Evolutionary conservation across 2,329 filamentous ascomycete genomes (phyloP).

Genomic region (Penicillium palitans): DNA sequence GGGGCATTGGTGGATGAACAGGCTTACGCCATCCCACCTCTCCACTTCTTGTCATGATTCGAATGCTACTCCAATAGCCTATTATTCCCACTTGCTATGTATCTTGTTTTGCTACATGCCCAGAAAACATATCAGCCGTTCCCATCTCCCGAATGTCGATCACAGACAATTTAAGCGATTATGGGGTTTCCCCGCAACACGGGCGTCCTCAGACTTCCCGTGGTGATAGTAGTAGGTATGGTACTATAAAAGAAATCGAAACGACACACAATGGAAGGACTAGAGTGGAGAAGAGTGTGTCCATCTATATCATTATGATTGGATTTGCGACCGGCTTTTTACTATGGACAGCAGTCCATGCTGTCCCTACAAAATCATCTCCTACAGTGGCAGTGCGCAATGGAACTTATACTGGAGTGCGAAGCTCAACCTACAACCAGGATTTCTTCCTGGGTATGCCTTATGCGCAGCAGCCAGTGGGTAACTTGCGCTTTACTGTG

Average conservation of each 20-base stretch:
- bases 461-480: conserved; percentile 57
- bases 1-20: neutral
- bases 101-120: neutral
- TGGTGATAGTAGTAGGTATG: neutral
- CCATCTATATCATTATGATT: conserved; percentile 7
- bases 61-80: neutral
- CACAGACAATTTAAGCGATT: neutral
- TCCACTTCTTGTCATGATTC: neutral
- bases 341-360: conserved; percentile 18
- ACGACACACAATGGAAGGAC: no score
- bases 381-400: conserved; percentile 44
- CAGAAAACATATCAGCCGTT: neutral
- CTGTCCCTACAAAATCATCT: conserved; percentile 22
- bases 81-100: neutral
- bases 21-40: neutral
- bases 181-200: neutral
- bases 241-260: neutral
- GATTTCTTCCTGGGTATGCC: conserved; percentile 59
- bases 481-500: conserved; percentile 54
- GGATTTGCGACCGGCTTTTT: conserved; percentile 10
- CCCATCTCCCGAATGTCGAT: neutral
- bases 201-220: neutral
- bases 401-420: conserved; percentile 51
- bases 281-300: neutral
- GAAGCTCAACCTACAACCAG: conserved; percentile 45